Base-by-base conservation (phyloP, 2,329 filamentous ascomycete genomes). In the Aschersonia sp. region DNA sequence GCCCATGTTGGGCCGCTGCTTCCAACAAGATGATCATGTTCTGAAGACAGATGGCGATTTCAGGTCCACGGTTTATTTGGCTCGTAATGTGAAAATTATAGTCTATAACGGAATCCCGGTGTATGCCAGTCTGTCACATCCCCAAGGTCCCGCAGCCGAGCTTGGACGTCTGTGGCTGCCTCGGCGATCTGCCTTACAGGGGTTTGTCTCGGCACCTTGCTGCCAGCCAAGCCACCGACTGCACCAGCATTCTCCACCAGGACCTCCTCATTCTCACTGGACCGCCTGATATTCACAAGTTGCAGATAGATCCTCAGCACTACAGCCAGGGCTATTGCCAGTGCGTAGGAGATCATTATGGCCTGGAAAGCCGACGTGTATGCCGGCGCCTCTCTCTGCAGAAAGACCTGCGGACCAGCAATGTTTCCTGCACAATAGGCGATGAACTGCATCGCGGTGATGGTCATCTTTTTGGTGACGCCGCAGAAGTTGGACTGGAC, bases 81-180 rank as follows among this genome's bases (percentile, higher is more conserved):
- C 22, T 22, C 22, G 22, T 22, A 2, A 22, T 22, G 22, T 22
- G 22, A 22, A 22, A 22, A 22, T 12, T 37, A 37, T 12, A 37
- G 35, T 37, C 35, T 37, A 59, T 81, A 81, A 42, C 76, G 68
- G 51, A 81, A 81, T 0, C 77, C 78, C 14, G 68, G 57, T 1
- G 69, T 77, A 39, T 78, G 69, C 71, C 74, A 78, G 54, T 81
- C 78, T 2, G 78, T 80, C 2, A 73, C 59, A 57, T 81, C 76
- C 22, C 78, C 73, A 49, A 76, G 73, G 49, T 73, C 71, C 47
- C 68, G 65, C 0, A 67, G 62, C 14, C 62, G 58, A 29, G 73
- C 55, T 45, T 66, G 62, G 0, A 68, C 57, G 32, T 60, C 60
- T 9, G 56, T 55, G n/a, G 63, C 59, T n/a, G 56, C 59, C 40